Evolutionary conservation across 2,329 filamentous ascomycete species (phyloP).

Genomic region (Sarocladiaceae sp.): DNA sequence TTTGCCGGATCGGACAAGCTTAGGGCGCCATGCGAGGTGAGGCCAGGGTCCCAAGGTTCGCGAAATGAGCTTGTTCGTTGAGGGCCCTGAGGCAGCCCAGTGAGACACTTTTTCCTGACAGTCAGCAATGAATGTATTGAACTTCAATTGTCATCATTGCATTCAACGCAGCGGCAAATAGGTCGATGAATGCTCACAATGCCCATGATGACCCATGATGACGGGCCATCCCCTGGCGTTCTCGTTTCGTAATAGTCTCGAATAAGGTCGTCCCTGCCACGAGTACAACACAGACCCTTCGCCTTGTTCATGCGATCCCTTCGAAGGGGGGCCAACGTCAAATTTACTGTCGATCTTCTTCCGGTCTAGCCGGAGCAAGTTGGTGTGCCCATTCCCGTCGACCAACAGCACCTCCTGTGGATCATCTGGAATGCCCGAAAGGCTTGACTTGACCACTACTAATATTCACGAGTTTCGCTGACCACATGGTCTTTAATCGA

Average conservation of each 20-base stretch:
- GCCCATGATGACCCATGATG: too few species aligned
- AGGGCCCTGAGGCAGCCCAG: background rate
- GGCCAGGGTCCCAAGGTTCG: background rate
- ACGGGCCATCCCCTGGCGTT: background rate
- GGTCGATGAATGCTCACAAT: too few species aligned
- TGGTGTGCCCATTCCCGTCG: background rate
- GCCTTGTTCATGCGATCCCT: background rate
- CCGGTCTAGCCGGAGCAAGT: background rate
- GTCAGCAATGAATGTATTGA: background rate
- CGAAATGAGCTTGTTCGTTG: slow-evolving; percentile 3
- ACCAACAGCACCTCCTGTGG: background rate
- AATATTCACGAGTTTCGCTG: too few species aligned
- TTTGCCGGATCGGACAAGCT: slow-evolving; percentile 1
- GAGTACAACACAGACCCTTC: too few species aligned
- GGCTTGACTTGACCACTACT: too few species aligned
- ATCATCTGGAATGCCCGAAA: background rate
- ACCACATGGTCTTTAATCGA: too few species aligned
- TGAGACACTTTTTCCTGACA: background rate
- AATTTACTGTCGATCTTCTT: background rate
- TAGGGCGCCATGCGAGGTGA: background rate
- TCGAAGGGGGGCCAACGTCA: background rate
- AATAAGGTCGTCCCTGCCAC: background rate
- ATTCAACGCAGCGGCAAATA: too few species aligned
- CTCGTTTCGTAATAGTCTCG: background rate
- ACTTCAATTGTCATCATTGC: too few species aligned